Percentiles rank a stretch among this genome's conserved stretches.
Conservation (phyloP, 179 eudicot species). For the Actinidia chinensis region DNA sequence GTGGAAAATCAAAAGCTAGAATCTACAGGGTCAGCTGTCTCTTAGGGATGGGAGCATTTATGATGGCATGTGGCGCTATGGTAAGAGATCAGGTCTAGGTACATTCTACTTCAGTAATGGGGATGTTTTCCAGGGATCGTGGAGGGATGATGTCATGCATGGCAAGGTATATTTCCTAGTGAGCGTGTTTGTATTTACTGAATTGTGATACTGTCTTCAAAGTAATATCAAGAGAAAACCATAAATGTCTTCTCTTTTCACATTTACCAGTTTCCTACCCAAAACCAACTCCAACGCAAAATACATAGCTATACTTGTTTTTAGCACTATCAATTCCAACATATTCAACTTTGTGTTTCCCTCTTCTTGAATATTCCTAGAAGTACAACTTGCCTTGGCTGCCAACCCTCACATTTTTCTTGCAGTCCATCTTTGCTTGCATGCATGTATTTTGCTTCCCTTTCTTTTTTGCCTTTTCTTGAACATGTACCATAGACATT, state of each 20-base stretch:
- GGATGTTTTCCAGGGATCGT: conserved; percentile 87
- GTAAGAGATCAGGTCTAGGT: conserved; percentile 89
- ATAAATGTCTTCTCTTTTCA: background rate
- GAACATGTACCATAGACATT: background rate
- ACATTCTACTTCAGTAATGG: conserved; percentile 83
- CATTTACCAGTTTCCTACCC: background rate
- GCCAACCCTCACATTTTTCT: background rate
- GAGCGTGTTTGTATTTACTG: background rate
- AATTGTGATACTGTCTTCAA: background rate
- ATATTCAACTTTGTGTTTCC: background rate
- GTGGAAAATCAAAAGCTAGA: conserved; percentile 6
- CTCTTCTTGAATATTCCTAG: no score
- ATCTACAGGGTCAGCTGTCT: conserved; percentile 70
- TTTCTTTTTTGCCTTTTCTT: background rate
- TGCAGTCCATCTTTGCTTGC: background rate
- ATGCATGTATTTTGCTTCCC: background rate
- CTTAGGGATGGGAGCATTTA: conserved; percentile 79
- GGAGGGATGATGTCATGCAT: conserved; percentile 98
- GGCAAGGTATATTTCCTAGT: conserved; percentile 65
- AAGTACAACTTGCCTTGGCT: background rate
- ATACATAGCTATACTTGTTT: background rate
- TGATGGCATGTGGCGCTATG: conserved; percentile 94
- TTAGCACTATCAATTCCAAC: background rate
- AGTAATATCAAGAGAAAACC: background rate
- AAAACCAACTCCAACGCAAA: background rate